phyloP scores from a whole-genome alignment of 2,329 filamentous ascomycete species.

The Neofusicoccum parvum region DNA sequence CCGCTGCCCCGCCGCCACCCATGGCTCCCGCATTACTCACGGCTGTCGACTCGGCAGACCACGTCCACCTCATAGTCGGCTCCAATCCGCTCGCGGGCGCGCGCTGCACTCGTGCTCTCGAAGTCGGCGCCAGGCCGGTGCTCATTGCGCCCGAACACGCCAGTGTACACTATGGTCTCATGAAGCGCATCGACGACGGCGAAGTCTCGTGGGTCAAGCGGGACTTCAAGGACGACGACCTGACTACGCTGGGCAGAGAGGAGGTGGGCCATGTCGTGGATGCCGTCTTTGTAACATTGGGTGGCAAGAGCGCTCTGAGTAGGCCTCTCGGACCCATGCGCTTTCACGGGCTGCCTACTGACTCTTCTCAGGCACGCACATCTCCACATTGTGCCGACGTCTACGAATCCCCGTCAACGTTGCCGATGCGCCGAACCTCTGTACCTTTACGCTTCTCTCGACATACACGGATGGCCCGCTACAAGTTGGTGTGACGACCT shows the following conservation, averaged over 20 bases:
- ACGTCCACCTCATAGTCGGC: slow-evolving; percentile 83
- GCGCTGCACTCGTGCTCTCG: slow-evolving; percentile 76
- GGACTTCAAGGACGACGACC: slow-evolving; percentile 69
- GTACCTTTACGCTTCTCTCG: slow-evolving; percentile 86
- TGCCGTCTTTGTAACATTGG: slow-evolving; percentile 82
- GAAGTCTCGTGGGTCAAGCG: slow-evolving; percentile 67
- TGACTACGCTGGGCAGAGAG: slow-evolving; percentile 75
- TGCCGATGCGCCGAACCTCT: slow-evolving; percentile 80
- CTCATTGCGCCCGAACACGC: slow-evolving; percentile 71
- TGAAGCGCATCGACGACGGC: slow-evolving; percentile 66
- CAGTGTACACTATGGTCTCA: slow-evolving; percentile 62
- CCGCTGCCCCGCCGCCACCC: slow-evolving; percentile 1
- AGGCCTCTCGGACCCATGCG: slow-evolving; percentile 22
- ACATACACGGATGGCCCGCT: slow-evolving; percentile 88
- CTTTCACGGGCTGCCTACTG: slow-evolving; percentile 19
- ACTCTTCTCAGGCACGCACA: slow-evolving; percentile 57
- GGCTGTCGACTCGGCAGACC: slow-evolving; percentile 68
- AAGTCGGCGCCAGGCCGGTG: slow-evolving; percentile 78
- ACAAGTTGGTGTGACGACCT: slow-evolving; percentile 94
- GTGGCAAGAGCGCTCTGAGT: slow-evolving; percentile 54
- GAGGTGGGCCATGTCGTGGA: slow-evolving; percentile 81
- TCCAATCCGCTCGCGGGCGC: slow-evolving; percentile 84
- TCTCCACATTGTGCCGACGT: slow-evolving; percentile 74
- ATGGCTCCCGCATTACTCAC: slow-evolving; percentile 66
- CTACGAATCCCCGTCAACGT: slow-evolving; percentile 92